A percentile compares a stretch with the other conserved stretches of the same genome.
These are phyloP conservation scores for Durusdinium trenchii DNA, from an alignment of 73 alveolate species.

Conservation along the genomic window DNA sequence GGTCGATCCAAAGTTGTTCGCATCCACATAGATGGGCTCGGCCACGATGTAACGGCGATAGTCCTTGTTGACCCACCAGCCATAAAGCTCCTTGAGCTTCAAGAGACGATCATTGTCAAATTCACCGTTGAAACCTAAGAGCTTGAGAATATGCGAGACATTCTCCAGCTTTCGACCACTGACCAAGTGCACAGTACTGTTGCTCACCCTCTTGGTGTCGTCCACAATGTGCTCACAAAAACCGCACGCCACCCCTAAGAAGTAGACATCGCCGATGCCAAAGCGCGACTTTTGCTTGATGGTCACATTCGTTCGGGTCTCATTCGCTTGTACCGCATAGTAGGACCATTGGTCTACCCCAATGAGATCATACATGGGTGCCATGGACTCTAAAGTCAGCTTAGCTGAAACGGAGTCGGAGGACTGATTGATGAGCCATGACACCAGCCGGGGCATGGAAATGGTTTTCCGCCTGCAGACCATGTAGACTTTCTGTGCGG, in stretches of 20 bases:
- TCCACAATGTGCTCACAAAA: slow-evolving; percentile 71
- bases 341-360: slow-evolving; percentile 68
- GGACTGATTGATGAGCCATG: slow-evolving; percentile 86
- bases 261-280: slow-evolving; percentile 87
- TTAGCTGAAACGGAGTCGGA: neutral
- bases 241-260: slow-evolving; percentile 38
- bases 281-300: slow-evolving; percentile 76
- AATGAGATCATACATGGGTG: slow-evolving; percentile 69
- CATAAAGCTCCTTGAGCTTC: slow-evolving; percentile 68
- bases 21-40: slow-evolving; percentile 82
- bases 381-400: slow-evolving; percentile 49
- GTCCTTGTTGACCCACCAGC: slow-evolving; percentile 85
- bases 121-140: slow-evolving; percentile 85
- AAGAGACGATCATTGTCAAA: slow-evolving; percentile 76
- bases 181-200: slow-evolving; percentile 43
- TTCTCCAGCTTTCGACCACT: slow-evolving; percentile 75
- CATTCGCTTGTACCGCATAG: slow-evolving; percentile 61
- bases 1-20: slow-evolving; percentile 65
- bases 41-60: slow-evolving; percentile 82
- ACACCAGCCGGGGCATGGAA: slow-evolving; percentile 58
- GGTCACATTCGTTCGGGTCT: slow-evolving; percentile 4
- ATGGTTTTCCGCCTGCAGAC: slow-evolving; percentile 82
- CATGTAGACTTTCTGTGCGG: slow-evolving; percentile 76
- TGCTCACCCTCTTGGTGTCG: slow-evolving; percentile 77
- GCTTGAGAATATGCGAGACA: slow-evolving; percentile 9